Evolutionary conservation across 345 rosid genomes (phyloP).

Genomic region (Syzygium aqueum): DNA sequence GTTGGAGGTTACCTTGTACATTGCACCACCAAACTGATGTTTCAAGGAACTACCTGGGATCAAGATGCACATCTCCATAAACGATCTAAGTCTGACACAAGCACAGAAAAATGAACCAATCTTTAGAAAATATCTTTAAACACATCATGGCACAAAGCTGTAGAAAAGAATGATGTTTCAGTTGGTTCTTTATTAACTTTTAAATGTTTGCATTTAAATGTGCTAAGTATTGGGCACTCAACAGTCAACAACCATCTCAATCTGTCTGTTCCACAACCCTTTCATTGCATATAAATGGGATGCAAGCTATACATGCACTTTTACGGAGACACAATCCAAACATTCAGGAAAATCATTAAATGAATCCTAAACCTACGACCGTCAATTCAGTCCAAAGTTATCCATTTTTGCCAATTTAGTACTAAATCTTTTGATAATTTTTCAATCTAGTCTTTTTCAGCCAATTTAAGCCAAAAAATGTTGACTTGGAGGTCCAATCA

Average conservation of each 20-base stretch:
- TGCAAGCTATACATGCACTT: not conserved
- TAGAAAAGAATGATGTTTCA: not conserved
- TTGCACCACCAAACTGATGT: conserved; percentile 18
- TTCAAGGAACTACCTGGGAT: conserved; percentile 63
- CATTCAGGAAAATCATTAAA: not conserved
- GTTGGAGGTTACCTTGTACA: conserved; percentile 20
- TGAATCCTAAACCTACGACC: not conserved
- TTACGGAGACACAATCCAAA: not conserved
- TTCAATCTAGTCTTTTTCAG: not conserved
- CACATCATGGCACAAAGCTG: not conserved
- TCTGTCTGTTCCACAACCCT: not conserved
- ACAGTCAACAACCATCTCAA: not conserved
- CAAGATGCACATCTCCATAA: conserved; percentile 90
- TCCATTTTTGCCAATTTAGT: not conserved
- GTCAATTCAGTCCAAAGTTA: not conserved
- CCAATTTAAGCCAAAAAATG: not conserved
- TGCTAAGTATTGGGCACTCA: not conserved
- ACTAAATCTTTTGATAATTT: not conserved
- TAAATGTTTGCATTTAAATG: not conserved
- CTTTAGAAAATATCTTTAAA: not conserved
- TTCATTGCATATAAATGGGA: not conserved
- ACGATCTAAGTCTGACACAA: conserved; percentile 60
- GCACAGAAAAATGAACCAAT: conserved; percentile 4
- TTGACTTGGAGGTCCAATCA: not conserved
- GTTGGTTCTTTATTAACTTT: not conserved